phyloP scores from a whole-genome alignment of 75 land plant species.

The Selaginella tamariscina region DNA sequence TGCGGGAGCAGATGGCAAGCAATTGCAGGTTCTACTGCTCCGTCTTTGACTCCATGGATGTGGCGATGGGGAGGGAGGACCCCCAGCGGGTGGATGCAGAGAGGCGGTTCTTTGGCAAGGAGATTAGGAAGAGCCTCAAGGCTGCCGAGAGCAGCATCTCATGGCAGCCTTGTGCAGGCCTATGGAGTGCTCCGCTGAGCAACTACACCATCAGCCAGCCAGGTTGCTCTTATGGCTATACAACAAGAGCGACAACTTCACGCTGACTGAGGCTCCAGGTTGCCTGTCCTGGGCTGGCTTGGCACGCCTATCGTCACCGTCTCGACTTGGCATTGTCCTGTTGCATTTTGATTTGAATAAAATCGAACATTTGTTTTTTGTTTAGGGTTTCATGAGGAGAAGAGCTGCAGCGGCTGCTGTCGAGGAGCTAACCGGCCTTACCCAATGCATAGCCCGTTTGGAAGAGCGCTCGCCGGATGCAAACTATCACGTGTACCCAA shows the following conservation, averaged over 20 bases:
- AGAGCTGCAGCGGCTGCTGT: not conserved
- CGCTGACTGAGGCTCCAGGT: not conserved
- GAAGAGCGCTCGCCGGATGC: not conserved
- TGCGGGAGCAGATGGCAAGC: conserved; percentile 36
- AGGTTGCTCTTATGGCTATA: conserved; percentile 53
- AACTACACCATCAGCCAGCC: conserved; percentile 84
- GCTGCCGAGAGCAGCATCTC: not conserved
- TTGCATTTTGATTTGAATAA: too few species aligned
- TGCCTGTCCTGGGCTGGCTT: conserved; percentile 6
- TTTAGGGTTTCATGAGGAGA: too few species aligned
- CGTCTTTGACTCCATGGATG: conserved; percentile 76
- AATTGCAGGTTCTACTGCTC: conserved; percentile 56
- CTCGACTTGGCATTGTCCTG: conserved; percentile 9
- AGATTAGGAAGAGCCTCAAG: conserved; percentile 37
- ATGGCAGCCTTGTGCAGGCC: conserved; percentile 23
- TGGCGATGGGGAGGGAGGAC: conserved; percentile 47
- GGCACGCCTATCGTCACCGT: not conserved
- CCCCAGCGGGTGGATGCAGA: conserved; percentile 46
- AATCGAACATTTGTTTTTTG: too few species aligned
- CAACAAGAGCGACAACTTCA: conserved; percentile 11
- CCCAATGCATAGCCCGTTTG: not conserved
- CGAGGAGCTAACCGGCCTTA: not conserved
- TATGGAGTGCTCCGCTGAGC: conserved; percentile 37
- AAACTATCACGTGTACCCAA: not conserved
- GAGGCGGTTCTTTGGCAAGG: conserved; percentile 40